phyloP scores from a whole-genome alignment of 805 yeast genomes.

The Metschnikowia santaceciliae region DNA sequence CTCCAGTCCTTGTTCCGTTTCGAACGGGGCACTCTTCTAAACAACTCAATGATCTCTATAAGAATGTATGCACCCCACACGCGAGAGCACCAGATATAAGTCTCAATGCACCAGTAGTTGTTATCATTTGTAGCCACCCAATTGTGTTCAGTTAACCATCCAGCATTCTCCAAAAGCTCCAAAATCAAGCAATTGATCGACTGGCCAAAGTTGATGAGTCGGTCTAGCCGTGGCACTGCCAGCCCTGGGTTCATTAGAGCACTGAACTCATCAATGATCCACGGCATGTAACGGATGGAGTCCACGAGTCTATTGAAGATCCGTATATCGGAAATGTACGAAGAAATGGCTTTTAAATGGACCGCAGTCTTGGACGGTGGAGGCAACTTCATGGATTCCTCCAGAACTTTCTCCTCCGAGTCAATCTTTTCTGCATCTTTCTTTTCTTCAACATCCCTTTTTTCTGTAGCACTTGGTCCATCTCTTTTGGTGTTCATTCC shows the following conservation, averaged over 20 bases:
- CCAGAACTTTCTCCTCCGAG: background rate
- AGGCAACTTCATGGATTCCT: background rate
- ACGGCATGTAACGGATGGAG: slow-evolving; percentile 40
- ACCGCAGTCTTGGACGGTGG: slow-evolving; percentile 25
- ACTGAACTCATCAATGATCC: slow-evolving; percentile 39
- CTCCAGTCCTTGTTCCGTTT: slow-evolving; percentile 36
- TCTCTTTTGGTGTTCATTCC: background rate
- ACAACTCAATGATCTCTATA: slow-evolving; percentile 37
- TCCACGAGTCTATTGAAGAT: slow-evolving; percentile 41
- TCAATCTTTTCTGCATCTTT: background rate
- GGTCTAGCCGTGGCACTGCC: slow-evolving; percentile 25
- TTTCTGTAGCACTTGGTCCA: too few species aligned
- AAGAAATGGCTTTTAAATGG: slow-evolving; percentile 33
- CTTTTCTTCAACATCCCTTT: too few species aligned
- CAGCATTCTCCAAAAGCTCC: slow-evolving; percentile 41
- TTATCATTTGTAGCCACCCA: slow-evolving; percentile 42
- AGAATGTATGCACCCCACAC: slow-evolving; percentile 42
- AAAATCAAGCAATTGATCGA: slow-evolving; percentile 38
- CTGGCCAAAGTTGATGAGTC: slow-evolving; percentile 36
- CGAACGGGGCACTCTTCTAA: slow-evolving; percentile 37
- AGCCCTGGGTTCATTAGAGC: slow-evolving; percentile 26
- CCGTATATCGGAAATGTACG: slow-evolving; percentile 38
- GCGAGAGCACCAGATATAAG: slow-evolving; percentile 43
- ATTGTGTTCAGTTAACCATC: slow-evolving; percentile 45
- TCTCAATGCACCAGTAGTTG: slow-evolving; percentile 38